Evolutionary conservation across 768 basidiomycete species (phyloP), one percentile per base, ranked within the genome.

Genomic region (Mycena amicta): DNA sequence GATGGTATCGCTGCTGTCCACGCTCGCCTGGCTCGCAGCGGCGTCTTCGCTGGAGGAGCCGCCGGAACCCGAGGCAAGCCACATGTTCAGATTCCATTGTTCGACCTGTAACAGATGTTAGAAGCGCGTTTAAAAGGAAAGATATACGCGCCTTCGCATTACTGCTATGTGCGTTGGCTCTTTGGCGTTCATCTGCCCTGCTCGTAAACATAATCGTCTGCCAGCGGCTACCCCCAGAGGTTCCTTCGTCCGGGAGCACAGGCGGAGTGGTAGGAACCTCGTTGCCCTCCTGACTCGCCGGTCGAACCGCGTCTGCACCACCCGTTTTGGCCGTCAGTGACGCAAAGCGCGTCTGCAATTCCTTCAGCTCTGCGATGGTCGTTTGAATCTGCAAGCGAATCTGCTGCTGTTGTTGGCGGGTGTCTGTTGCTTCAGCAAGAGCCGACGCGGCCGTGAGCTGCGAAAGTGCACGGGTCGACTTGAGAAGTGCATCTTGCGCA

Each of bases 161-260:
- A 37, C 33, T 37, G 8, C 11, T 8, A 37, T 8, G 18, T 37
- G 33, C 33, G 18, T 18, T 37, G 18, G 33, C 33, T 4, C 2
- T 13, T 3, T 20, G 0, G 30, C 51, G 51, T 18, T 39, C 18
- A 1, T 30, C 22, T 0, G 26, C 8, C 22, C 16, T 54, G 41
- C 54, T 55, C 3, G 46, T 57, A 33, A 70, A 43, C 1, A 50
- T 41, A 18, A 70, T 53, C 27, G 66, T 58, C 33, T 68, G 67
- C 68, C 68, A 70, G 13, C 68, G 65, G 45, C 67, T 68, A 4
- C 68, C 68, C 6, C 68, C 67, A 2, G 68, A 65, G 3, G 53
- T 56, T 12, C 13, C 51, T 8, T 65, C 61, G 27, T 47, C 23
- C 28, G 65, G 57, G 16, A 60, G 59, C n/a, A 50, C 26, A 13